Percentiles rank a stretch among this genome's conserved stretches.
These are phyloP conservation scores for Gnomoniopsis smithogilvyi DNA, from an alignment of 2,329 filamentous ascomycete genomes.

Conservation along the genomic window DNA sequence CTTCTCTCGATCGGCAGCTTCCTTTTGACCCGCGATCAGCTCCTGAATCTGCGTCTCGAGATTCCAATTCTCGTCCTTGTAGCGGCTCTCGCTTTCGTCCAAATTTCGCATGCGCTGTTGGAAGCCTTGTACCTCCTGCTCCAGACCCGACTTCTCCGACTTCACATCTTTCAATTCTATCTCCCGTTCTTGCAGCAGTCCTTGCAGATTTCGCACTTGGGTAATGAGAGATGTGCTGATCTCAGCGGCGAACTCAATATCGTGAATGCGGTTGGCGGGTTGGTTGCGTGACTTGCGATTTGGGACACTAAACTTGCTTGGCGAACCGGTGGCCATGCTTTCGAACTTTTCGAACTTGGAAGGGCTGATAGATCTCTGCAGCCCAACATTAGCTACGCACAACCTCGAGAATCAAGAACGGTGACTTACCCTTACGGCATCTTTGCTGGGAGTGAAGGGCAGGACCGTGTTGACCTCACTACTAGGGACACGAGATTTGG, in stretches of 20 bases:
- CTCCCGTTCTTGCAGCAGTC: conserved; percentile 80
- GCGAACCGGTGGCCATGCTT: conserved; percentile 78
- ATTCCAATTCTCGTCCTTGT: conserved; percentile 99
- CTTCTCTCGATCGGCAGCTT: conserved; percentile 78
- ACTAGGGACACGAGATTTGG: conserved; percentile 76
- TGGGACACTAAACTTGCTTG: conserved; percentile 83
- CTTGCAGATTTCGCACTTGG: conserved; percentile 90
- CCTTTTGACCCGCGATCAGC: conserved; percentile 67
- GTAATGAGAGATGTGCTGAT: conserved; percentile 92
- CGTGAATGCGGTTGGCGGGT: conserved; percentile 81
- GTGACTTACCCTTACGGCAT: conserved; percentile 49
- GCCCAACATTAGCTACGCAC: conserved; percentile 8
- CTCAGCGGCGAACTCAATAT: conserved; percentile 97
- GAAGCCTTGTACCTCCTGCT: conserved; percentile 77
- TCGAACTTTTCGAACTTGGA: conserved; percentile 64
- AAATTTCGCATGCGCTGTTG: conserved; percentile 76
- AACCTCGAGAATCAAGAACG: neutral
- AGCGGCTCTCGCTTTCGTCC: conserved; percentile 91
- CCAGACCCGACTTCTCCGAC: conserved; percentile 72
- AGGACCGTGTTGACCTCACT: conserved; percentile 55
- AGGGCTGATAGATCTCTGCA: conserved; percentile 66
- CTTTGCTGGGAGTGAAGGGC: conserved; percentile 50
- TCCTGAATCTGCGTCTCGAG: conserved; percentile 92
- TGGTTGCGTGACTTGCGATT: conserved; percentile 90
- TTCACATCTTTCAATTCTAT: conserved; percentile 75